Percentiles rank a stretch among this genome's conserved stretches.
Conservation (phyloP, 768 basidiomycete genomes). For the Cystobasidiopsis lactophilus region DNA sequence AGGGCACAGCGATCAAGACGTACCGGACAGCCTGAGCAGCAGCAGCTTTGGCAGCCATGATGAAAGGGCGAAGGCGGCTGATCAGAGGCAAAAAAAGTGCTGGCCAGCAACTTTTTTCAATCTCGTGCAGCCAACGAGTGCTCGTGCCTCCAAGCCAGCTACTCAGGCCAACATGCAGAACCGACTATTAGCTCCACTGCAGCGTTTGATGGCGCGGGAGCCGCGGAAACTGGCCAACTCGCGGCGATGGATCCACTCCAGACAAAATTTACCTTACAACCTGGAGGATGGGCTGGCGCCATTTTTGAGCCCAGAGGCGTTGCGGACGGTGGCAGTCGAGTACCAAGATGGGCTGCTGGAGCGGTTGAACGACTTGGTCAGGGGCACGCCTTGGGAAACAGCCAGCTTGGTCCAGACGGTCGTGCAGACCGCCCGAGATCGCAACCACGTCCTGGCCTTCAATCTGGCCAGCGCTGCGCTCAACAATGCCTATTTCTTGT, state of each 20-base stretch:
- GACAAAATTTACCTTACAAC: constrained; percentile 37
- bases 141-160: no score
- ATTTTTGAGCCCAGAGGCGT: constrained; percentile 52
- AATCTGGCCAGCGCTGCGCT: constrained; percentile 79
- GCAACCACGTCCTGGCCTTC: constrained; percentile 45
- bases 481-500: constrained; percentile 88
- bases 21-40: not conserved
- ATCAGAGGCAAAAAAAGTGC: no score
- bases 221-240: no score
- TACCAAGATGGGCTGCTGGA: constrained; percentile 68
- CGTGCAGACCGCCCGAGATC: constrained; percentile 39
- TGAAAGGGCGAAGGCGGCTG: no score
- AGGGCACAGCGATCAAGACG: not conserved
- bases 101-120: no score
- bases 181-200: no score
- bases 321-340: constrained; percentile 50
- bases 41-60: not conserved
- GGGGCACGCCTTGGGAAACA: constrained; percentile 37
- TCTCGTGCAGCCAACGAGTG: no score
- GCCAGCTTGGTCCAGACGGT: constrained; percentile 48
- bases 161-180: no score
- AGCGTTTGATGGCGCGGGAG: no score
- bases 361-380: constrained; percentile 49
- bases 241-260: no score
- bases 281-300: constrained; percentile 50